phyloP scores from a whole-genome alignment of 2,329 filamentous ascomycete genomes.

The Beauveria sp. region DNA sequence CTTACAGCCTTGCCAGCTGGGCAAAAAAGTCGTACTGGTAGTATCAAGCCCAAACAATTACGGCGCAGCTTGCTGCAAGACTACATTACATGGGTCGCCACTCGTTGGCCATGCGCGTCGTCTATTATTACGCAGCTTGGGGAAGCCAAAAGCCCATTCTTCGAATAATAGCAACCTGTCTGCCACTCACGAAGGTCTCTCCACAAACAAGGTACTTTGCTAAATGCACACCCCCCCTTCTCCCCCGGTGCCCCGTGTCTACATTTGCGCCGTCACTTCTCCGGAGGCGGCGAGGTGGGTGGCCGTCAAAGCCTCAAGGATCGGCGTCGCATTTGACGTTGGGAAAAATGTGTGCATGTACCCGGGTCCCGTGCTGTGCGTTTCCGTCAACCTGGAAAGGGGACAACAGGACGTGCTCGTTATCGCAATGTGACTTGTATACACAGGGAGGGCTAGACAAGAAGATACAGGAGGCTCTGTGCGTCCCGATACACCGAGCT shows the following conservation, averaged over 20 bases:
- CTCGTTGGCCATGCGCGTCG: background rate
- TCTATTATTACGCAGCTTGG: background rate
- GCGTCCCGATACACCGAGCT: background rate
- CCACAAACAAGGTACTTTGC: too few relatives aligned
- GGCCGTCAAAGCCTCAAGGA: background rate
- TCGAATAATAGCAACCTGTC: background rate
- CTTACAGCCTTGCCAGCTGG: too few relatives aligned
- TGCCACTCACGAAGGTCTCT: background rate
- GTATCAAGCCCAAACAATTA: background rate
- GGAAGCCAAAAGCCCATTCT: background rate
- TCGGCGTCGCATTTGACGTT: background rate
- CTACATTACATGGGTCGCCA: background rate
- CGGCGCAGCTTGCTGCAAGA: too few relatives aligned
- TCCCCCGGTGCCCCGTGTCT: background rate
- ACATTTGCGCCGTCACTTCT: too few relatives aligned
- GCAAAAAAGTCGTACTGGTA: too few relatives aligned
- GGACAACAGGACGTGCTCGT: too few relatives aligned
- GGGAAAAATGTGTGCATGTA: background rate
- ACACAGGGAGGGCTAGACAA: too few relatives aligned
- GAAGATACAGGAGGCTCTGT: background rate
- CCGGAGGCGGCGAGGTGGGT: too few relatives aligned
- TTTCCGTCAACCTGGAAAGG: background rate
- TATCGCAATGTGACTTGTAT: background rate
- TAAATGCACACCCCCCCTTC: background rate
- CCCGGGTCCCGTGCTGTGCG: too few relatives aligned